These are phyloP conservation scores for Phycomyces nitens DNA, from an alignment of 192 early-diverging fungal species.

Conservation along the genomic window DNA sequence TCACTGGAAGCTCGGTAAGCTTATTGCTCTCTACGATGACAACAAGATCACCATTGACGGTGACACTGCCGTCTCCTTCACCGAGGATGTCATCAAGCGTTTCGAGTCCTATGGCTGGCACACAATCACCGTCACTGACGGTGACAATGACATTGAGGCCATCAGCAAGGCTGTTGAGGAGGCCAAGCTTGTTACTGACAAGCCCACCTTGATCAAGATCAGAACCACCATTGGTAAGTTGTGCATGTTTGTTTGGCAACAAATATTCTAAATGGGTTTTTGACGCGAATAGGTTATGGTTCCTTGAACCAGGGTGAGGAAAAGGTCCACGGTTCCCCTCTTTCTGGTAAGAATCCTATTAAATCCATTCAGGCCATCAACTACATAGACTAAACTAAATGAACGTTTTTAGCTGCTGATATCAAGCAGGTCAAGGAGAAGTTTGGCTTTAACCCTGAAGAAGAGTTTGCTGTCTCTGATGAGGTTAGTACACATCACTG, in stretches of 20 bases:
- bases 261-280: constrained; percentile 6
- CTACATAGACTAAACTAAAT: not conserved
- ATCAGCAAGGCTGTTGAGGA: constrained; percentile 73
- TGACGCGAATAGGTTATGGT: constrained; percentile 51
- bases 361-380: no score
- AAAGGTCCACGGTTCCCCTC: constrained; percentile 88
- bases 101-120: constrained; percentile 96
- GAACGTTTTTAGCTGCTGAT: constrained; percentile 51
- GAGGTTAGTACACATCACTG: no score
- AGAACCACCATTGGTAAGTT: constrained; percentile 82
- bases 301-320: constrained; percentile 84
- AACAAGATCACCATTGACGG: constrained; percentile 97
- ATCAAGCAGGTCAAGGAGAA: constrained; percentile 75
- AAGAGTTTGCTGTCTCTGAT: constrained; percentile 70
- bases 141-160: constrained; percentile 71
- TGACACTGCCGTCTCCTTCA: constrained; percentile 78
- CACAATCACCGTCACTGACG: constrained; percentile 69
- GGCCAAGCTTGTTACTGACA: constrained; percentile 82
- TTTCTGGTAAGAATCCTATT: constrained; percentile 51
- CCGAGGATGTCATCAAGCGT: constrained; percentile 85
- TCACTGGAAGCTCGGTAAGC: constrained; percentile 88
- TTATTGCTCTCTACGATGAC: constrained; percentile 94
- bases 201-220: constrained; percentile 87
- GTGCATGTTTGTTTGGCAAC: not conserved
- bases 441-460: constrained; percentile 79